Percentiles rank a stretch among this genome's conserved stretches.
Conservation (phyloP, 805 yeast genomes). For the Candida coleopterorum region DNA sequence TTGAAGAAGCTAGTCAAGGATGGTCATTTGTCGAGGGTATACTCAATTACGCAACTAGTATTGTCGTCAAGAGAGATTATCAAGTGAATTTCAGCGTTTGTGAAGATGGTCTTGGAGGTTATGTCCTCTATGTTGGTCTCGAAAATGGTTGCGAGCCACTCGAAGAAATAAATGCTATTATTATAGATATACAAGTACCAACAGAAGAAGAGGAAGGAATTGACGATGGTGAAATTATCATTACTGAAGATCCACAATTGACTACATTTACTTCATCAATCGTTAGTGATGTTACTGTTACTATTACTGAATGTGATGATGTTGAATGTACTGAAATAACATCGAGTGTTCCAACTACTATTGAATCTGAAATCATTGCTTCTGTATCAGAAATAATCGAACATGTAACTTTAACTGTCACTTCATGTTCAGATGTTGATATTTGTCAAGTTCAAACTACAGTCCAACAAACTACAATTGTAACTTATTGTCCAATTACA, state of each 20-base stretch:
- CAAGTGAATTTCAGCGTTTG: too few species aligned
- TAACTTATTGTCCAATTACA: slow-evolving; percentile 8
- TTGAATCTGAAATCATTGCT: slow-evolving; percentile 5
- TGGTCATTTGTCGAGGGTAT: slow-evolving; percentile 1
- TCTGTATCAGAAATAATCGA: background rate
- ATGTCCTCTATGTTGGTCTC: too few species aligned
- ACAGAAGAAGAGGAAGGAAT: background rate
- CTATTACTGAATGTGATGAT: slow-evolving; percentile 3
- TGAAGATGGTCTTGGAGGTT: too few species aligned
- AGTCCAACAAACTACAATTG: slow-evolving; percentile 9
- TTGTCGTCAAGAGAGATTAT: too few species aligned
- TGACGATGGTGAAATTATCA: background rate
- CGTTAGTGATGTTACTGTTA: background rate
- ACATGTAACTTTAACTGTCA: slow-evolving; percentile 1
- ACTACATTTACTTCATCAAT: slow-evolving; percentile 1
- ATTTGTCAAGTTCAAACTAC: slow-evolving; percentile 1
- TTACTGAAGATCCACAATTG: background rate
- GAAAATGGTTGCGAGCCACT: too few species aligned
- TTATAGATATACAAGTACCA: background rate
- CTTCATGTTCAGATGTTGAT: slow-evolving; percentile 3
- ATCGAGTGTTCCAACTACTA: slow-evolving; percentile 6
- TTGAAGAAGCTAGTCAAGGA: slow-evolving; percentile 1
- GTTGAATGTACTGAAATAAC: background rate
- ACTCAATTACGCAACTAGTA: too few species aligned
- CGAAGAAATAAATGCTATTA: background rate